A percentile compares a stretch with the other conserved stretches of the same genome.
These are phyloP conservation scores for Vigna hirtella DNA, from an alignment of 306 rosid species.

Conservation along the genomic window DNA sequence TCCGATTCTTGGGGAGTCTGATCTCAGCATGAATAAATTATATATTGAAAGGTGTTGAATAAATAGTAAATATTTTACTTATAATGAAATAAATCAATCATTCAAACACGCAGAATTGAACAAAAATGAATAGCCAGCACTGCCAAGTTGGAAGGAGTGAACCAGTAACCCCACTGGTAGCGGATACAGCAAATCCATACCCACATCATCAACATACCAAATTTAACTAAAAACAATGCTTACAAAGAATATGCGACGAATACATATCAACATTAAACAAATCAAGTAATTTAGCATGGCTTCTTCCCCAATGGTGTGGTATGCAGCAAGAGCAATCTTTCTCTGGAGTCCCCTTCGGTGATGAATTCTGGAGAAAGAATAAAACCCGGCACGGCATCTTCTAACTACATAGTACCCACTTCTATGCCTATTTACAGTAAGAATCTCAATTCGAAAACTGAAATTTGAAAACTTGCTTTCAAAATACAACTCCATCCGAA, in stretches of 20 bases:
- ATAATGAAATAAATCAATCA: too few species aligned
- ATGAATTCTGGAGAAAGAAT: background rate
- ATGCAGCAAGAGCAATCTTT: constrained; percentile 9
- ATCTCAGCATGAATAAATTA: too few species aligned
- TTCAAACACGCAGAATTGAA: too few species aligned
- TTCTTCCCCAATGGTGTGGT: background rate
- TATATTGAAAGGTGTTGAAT: too few species aligned
- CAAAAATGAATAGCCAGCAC: too few species aligned
- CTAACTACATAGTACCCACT: background rate
- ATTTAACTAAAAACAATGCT: constrained; percentile 17
- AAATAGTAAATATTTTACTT: too few species aligned
- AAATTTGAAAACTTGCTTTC: constrained; percentile 27
- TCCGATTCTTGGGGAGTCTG: too few species aligned
- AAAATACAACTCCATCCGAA: constrained; percentile 9
- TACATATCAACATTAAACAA: constrained; percentile 25
- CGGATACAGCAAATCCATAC: constrained; percentile 6
- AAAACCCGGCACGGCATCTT: background rate
- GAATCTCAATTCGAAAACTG: constrained; percentile 13
- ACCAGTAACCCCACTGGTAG: background rate
- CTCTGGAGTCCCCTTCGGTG: constrained; percentile 9
- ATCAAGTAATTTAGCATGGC: constrained; percentile 26
- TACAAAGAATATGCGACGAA: constrained; percentile 22
- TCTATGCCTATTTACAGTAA: constrained; percentile 47
- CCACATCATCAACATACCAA: background rate
- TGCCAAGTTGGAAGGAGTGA: too few species aligned